phyloP scores from a whole-genome alignment of 164 flowering plant genomes.

The Sextonia rubra region DNA sequence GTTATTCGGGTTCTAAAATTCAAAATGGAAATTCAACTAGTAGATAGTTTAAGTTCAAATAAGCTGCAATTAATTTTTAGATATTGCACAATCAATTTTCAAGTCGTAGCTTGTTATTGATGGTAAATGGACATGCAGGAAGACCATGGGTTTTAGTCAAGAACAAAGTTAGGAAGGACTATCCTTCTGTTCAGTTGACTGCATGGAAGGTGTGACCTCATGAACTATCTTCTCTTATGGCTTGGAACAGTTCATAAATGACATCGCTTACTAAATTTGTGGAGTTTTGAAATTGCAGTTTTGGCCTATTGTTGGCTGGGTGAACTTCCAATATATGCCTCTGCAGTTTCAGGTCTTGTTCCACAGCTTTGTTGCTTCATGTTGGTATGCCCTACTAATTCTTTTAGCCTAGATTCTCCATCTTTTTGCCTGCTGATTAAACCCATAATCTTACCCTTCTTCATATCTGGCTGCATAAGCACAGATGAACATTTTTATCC shows the following conservation, averaged over 20 bases:
- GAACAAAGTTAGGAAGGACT: constrained; percentile 59
- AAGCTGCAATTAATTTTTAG: neutral
- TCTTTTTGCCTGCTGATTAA: too few relatives aligned
- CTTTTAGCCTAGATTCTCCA: neutral
- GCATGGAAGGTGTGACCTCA: constrained; percentile 63
- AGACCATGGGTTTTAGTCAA: constrained; percentile 57
- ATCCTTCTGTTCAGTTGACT: constrained; percentile 57
- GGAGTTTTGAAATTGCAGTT: constrained; percentile 47
- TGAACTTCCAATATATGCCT: constrained; percentile 76
- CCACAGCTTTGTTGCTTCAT: constrained; percentile 64
- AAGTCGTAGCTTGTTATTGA: neutral
- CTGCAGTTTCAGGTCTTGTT: constrained; percentile 69
- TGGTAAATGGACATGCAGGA: constrained; percentile 56
- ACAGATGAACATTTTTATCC: too few relatives aligned
- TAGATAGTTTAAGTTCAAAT: neutral
- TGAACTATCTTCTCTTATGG: neutral
- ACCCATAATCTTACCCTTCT: too few relatives aligned
- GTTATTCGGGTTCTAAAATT: neutral
- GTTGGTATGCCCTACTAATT: constrained; percentile 43
- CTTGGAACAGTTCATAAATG: neutral
- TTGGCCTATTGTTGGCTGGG: constrained; percentile 78
- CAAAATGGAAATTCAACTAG: too few relatives aligned
- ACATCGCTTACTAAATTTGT: too few relatives aligned
- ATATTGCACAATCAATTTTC: too few relatives aligned
- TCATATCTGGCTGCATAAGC: too few relatives aligned